Evolutionary conservation across 2,329 filamentous ascomycete species (phyloP).

Genomic region (Dendrostoma leiphaemia): DNA sequence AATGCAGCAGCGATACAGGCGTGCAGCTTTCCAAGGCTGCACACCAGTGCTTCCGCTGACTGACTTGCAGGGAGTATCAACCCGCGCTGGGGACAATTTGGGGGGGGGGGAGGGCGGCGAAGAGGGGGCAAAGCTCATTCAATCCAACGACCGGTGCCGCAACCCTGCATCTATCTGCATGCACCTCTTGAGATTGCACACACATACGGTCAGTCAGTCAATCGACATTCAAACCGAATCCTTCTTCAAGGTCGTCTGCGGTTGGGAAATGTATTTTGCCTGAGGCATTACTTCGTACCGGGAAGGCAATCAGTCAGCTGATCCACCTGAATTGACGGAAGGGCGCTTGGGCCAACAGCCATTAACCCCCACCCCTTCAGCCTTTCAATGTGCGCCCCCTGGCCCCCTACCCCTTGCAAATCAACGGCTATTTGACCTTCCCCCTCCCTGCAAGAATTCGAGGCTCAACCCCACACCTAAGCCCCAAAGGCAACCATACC

Average conservation of each 20-base stretch:
- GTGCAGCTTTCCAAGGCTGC: background rate
- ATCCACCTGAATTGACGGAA: background rate
- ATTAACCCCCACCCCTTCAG: background rate
- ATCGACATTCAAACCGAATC: background rate
- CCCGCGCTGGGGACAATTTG: no score
- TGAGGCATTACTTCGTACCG: background rate
- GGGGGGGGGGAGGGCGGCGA: no score
- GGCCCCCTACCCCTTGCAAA: background rate
- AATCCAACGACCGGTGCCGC: background rate
- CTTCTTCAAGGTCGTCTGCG: background rate
- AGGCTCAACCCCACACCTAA: background rate
- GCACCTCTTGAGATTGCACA: background rate
- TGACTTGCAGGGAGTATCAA: background rate
- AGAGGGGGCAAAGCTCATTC: background rate
- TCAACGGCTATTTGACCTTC: no score
- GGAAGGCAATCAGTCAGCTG: constrained; percentile 6
- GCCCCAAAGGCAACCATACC: background rate
- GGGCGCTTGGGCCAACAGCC: background rate
- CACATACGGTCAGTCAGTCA: background rate
- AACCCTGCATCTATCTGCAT: background rate
- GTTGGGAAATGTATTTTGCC: background rate
- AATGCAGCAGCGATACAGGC: background rate
- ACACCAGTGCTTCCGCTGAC: no score
- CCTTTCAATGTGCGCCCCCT: no score
- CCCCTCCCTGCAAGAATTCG: background rate